Base-by-base conservation (phyloP, 306 rosid species). In the Castanospermum australe region DNA sequence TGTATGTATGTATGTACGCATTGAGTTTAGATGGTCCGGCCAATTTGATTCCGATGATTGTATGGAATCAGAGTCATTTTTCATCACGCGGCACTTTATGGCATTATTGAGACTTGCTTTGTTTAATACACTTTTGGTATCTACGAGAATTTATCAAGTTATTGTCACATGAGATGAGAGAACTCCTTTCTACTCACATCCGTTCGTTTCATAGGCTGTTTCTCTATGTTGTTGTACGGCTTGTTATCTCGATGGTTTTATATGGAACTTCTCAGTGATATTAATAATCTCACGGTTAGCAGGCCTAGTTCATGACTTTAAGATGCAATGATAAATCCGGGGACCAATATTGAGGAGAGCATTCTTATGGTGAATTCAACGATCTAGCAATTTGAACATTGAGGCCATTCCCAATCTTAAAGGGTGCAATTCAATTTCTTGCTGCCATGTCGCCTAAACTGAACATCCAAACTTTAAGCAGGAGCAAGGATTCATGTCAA, bases 21-120 rank as follows among this genome's bases (percentile, higher is more conserved):
- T 25, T 6, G 75, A 80, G 62, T 83, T 75, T 64, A 77, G 35
- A 24, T 79, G n/a, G 30, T 70, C 66, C 57, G 11, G 50, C 74
- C 65, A 61, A 75, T 82, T 76, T 82, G 82, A 82, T 81, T 73
- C 60, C 63, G 10, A 54, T 51, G 39, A n/a, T 69, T 79, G 73
- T 64, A 17, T 12, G 56, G 84, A 81, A 69, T 68, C 75, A 10
- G 81, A 52, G 86, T 67, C 81, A 41, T 74, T 68, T 62, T 75
- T 61, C 28, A 67, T 62, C 51, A 9, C 51, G 54, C 64, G 86
- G 76, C 79, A 69, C 12, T 74, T 36, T 22, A 52, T 47, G 65
- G 65, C 21, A 25, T 73, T 78, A 47, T 52, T 47, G 28, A 30
- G 60, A 64, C 44, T 57, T 71, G 61, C 77, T 81, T 36, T 74